Evolutionary conservation across 805 yeast genomes (phyloP), one percentile per base, ranked within the genome.

Genomic region (Yamadazyma tumulicola): DNA sequence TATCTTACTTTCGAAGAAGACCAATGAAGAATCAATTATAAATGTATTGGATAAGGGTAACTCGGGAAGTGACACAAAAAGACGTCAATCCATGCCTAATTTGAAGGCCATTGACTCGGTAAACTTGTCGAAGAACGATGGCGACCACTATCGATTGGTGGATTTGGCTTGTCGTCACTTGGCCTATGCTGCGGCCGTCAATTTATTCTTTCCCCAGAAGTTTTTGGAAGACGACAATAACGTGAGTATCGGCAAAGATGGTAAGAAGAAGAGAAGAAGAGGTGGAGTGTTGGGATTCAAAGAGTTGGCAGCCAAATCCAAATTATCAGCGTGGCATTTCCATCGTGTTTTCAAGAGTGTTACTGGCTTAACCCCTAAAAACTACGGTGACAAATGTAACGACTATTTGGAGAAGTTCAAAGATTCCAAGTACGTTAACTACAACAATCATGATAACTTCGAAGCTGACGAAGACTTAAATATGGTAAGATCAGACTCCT

Each of bases 271-370:
- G 54, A 71, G 75, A 54, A 75, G 84, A 66, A 69, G 86, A 57
- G 91, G 91, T 13, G 88, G 87, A 26, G 85, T 81, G 8, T 60
- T 82, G 30, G 91, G 89, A 0, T 87, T 87, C 64, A 84, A 85
- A 56, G 95, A 87, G 55, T 69, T 87, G 51, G 96, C 95, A 6
- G 79, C 85, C 14, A 83, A 86, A 52, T 80, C 88, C 7, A 82
- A 82, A 46, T 70, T 87, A 39, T 76, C 86, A 8, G 93, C 95
- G 17, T 87, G 95, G 95, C 96, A 87, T 59, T 87, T 87, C 59
- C 96, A 87, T 65, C 68, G 96, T 33, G 95, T 87, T 16, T 87
- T 87, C 68, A 82, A 87, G 58, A 75, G 81, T 36, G 85, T 86
- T 41, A 84, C 94, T 4, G 91, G 94, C 2, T 71, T 85, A 39